Conservation (phyloP, 805 yeast species). For the Barnettozyma pratensis region DNA sequence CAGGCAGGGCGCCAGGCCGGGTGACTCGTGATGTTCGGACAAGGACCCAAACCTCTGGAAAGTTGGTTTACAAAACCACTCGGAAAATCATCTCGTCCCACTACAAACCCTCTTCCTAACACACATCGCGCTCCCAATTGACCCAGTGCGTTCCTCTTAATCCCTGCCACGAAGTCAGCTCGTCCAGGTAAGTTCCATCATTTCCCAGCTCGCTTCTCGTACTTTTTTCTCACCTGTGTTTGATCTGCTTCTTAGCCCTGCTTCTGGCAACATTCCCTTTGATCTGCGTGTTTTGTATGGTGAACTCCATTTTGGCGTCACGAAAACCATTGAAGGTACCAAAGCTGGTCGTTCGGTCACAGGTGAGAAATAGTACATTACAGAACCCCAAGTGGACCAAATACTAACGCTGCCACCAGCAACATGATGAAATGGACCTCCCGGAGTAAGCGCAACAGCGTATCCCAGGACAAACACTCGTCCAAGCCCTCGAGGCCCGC, state of each 20-base stretch:
- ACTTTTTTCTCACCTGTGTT: neutral
- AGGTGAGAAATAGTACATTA: too few relatives aligned
- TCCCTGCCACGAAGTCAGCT: neutral
- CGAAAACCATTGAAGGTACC: neutral
- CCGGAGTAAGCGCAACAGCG: conserved; percentile 22
- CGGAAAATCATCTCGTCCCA: neutral
- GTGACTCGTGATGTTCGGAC: neutral
- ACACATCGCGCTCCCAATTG: neutral
- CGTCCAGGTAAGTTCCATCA: neutral
- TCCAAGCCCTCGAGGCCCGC: conserved; percentile 1
- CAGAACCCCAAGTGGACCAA: too few relatives aligned
- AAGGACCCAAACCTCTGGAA: neutral
- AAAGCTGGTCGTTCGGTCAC: too few relatives aligned
- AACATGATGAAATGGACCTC: conserved; percentile 28
- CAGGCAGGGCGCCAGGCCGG: neutral
- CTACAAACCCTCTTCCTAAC: neutral
- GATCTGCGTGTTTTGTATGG: neutral
- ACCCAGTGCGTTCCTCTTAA: neutral
- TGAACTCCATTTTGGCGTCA: neutral
- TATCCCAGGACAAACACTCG: conserved; percentile 15
- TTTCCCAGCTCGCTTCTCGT: neutral
- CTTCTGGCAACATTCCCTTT: neutral
- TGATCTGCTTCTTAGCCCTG: neutral
- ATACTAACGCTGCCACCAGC: neutral
- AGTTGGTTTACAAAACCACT: neutral